A percentile compares a stretch with the other conserved stretches of the same genome.
These are phyloP conservation scores for Tolypocladium guangdongense DNA, from an alignment of 2,329 filamentous ascomycete genomes.

Conservation along the genomic window DNA sequence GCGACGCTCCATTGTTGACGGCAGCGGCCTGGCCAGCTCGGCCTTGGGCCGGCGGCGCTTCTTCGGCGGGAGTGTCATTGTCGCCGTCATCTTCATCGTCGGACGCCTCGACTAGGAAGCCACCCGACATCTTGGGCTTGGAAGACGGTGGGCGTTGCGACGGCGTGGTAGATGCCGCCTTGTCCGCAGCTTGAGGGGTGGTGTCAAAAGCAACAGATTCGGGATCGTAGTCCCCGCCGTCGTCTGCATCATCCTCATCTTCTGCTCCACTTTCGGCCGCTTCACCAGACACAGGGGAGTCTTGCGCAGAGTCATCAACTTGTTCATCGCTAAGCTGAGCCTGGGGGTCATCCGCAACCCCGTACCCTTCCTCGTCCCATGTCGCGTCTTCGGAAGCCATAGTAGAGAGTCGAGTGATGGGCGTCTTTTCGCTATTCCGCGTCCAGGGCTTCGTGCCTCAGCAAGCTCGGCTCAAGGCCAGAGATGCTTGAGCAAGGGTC, in stretches of 20 bases:
- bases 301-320: slow-evolving; percentile 37
- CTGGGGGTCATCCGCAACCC: slow-evolving; percentile 44
- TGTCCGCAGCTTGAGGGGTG: slow-evolving; percentile 25
- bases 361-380: slow-evolving; percentile 44
- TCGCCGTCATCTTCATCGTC: slow-evolving; percentile 52
- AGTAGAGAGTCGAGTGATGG: slow-evolving; percentile 2
- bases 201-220: slow-evolving; percentile 39
- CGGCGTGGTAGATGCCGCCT: slow-evolving; percentile 14
- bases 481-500: not conserved
- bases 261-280: slow-evolving; percentile 35
- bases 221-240: slow-evolving; percentile 47
- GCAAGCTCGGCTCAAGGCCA: not conserved
- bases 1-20: slow-evolving; percentile 9
- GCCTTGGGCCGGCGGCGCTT: slow-evolving; percentile 1
- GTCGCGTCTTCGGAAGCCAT: slow-evolving; percentile 32
- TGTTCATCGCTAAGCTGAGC: slow-evolving; percentile 44
- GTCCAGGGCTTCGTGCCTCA: not conserved
- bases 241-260: slow-evolving; percentile 40
- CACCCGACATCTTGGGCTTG: slow-evolving; percentile 50
- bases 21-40: slow-evolving; percentile 9
- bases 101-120: slow-evolving; percentile 49
- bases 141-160: slow-evolving; percentile 18
- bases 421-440: not conserved
- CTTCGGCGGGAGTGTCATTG: slow-evolving; percentile 15
- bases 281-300: slow-evolving; percentile 38